These are phyloP conservation scores for Endothia cerciana DNA, from an alignment of 2,329 filamentous ascomycete species.

Conservation along the genomic window DNA sequence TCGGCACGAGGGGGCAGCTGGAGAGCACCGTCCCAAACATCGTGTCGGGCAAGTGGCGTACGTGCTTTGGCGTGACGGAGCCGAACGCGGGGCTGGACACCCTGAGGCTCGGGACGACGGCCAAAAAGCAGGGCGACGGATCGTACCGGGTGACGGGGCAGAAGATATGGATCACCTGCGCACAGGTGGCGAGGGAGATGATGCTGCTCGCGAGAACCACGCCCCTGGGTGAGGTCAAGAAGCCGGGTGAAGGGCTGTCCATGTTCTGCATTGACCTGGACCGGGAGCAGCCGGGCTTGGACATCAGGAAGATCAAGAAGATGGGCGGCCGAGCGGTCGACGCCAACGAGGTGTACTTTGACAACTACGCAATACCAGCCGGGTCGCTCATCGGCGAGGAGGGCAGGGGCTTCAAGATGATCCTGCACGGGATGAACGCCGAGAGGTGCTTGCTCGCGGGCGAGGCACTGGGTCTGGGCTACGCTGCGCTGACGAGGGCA, in stretches of 20 bases:
- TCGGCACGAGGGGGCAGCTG: conserved; percentile 69
- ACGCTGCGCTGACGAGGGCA: conserved; percentile 68
- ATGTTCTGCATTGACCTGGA: conserved; percentile 83
- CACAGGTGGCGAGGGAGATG: conserved; percentile 83
- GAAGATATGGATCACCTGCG: conserved; percentile 89
- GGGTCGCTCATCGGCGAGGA: conserved; percentile 71
- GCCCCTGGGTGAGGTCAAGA: conserved; percentile 66
- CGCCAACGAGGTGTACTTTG: conserved; percentile 87
- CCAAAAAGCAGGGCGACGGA: conserved; percentile 56
- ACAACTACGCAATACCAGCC: conserved; percentile 70
- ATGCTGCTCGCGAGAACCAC: conserved; percentile 79
- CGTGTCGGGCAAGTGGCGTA: conserved; percentile 71
- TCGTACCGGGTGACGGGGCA: conserved; percentile 73
- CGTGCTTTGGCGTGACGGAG: conserved; percentile 86
- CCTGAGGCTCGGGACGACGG: conserved; percentile 68
- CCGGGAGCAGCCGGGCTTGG: conserved; percentile 59
- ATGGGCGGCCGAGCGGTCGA: conserved; percentile 85
- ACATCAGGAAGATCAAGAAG: conserved; percentile 76
- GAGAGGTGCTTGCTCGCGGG: conserved; percentile 77
- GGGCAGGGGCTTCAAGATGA: conserved; percentile 77
- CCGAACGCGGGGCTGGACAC: conserved; percentile 82
- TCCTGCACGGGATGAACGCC: conserved; percentile 80
- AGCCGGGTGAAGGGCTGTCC: conserved; percentile 75
- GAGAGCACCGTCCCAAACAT: conserved; percentile 69
- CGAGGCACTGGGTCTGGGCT: conserved; percentile 79